Conservation (phyloP, 176 grass and related monocot genomes). For the Rhipidocladum racemiflorum region DNA sequence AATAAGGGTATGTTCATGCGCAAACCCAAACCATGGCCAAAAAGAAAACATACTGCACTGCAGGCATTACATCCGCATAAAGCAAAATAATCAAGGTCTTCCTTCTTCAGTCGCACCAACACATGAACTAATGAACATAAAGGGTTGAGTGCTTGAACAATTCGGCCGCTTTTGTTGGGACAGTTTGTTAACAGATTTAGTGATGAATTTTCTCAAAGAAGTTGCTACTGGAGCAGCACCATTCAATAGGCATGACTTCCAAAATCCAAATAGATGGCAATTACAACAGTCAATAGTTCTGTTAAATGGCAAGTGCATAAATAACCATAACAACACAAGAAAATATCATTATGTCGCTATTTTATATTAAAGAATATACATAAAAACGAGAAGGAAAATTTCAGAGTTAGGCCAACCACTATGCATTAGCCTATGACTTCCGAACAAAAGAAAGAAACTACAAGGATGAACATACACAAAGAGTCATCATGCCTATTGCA, state of each 20-base stretch:
- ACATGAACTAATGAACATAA: background rate
- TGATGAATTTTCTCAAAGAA: background rate
- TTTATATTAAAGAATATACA: background rate
- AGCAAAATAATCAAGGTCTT: background rate
- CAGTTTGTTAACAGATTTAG: background rate
- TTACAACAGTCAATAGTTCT: background rate
- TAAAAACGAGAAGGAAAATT: background rate
- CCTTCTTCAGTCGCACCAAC: background rate
- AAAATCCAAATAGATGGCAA: slow-evolving; percentile 18
- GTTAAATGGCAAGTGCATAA: background rate
- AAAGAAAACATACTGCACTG: background rate
- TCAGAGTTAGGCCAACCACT: slow-evolving; percentile 6
- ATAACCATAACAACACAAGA: background rate
- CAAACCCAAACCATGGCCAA: background rate
- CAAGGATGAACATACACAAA: slow-evolving; percentile 15
- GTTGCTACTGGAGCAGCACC: slow-evolving; percentile 5
- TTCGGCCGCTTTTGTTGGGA: background rate
- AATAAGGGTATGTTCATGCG: background rate
- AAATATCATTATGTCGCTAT: background rate
- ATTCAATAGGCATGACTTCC: background rate
- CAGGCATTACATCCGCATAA: background rate
- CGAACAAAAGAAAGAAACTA: background rate
- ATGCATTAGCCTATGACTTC: background rate
- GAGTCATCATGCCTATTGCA: background rate
- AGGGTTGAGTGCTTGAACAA: background rate